Conservation (phyloP, 805 yeast species). For the Yueomyces sp. region DNA sequence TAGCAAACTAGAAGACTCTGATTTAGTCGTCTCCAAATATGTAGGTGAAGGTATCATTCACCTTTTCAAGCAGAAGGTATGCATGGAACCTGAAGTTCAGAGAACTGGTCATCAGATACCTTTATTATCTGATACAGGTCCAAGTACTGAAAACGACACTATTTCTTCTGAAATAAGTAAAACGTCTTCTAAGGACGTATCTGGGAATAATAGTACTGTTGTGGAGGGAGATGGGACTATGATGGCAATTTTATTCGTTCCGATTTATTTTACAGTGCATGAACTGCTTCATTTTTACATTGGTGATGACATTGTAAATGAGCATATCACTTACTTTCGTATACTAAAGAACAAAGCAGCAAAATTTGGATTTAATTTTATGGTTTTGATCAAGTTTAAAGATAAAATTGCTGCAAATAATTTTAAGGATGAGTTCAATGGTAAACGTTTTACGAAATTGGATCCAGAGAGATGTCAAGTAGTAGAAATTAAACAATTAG, state of each 20-base stretch:
- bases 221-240: constrained; percentile 47
- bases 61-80: constrained; percentile 35
- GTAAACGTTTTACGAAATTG: constrained; percentile 68
- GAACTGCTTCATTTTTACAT: constrained; percentile 58
- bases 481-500: constrained; percentile 50
- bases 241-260: constrained; percentile 73
- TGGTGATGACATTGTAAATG: constrained; percentile 48
- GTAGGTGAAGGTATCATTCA: constrained; percentile 66
- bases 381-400: constrained; percentile 67
- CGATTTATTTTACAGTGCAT: constrained; percentile 75
- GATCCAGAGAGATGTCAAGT: constrained; percentile 82
- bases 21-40: constrained; percentile 34
- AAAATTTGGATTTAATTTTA: constrained; percentile 44
- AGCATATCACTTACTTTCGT: constrained; percentile 55
- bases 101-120: too few relatives aligned
- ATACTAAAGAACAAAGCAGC: constrained; percentile 46
- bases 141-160: not conserved
- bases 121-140: not conserved
- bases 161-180: constrained; percentile 1
- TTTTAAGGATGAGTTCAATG: constrained; percentile 57
- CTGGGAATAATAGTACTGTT: constrained; percentile 11
- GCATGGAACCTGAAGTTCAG: not conserved
- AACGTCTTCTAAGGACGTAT: not conserved
- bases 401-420: constrained; percentile 39
- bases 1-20: constrained; percentile 3